These are phyloP conservation scores for Camelina laxa DNA, from an alignment of 345 rosid species.

Conservation along the genomic window DNA sequence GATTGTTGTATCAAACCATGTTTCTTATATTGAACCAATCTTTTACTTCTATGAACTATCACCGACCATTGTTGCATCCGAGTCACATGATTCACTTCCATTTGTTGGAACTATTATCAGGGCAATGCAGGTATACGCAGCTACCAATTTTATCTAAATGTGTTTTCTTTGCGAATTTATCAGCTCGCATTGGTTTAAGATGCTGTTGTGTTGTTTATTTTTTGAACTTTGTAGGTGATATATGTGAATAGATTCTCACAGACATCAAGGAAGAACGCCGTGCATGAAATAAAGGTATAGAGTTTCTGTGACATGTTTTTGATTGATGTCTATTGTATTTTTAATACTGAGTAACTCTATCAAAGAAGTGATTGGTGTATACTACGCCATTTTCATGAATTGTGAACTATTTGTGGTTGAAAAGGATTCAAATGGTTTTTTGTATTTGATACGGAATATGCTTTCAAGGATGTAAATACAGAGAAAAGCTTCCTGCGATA, in stretches of 20 bases:
- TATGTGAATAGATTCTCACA: constrained; percentile 92
- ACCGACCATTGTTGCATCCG: constrained; percentile 93
- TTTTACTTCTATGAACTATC: constrained; percentile 90
- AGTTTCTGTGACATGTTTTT: constrained; percentile 48
- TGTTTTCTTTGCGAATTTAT: background rate
- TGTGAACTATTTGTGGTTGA: constrained; percentile 17
- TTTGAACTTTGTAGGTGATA: constrained; percentile 68
- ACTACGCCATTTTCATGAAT: constrained; percentile 25
- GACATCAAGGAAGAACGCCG: constrained; percentile 86
- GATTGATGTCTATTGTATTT: constrained; percentile 5
- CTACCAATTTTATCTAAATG: background rate
- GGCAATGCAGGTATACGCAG: constrained; percentile 84
- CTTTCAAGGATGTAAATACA: constrained; percentile 94
- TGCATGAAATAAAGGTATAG: constrained; percentile 91
- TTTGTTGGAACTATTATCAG: constrained; percentile 96
- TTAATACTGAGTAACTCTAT: background rate
- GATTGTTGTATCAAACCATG: constrained; percentile 89
- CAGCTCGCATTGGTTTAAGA: background rate
- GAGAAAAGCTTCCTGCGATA: constrained; percentile 91
- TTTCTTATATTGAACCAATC: constrained; percentile 90
- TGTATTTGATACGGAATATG: constrained; percentile 92
- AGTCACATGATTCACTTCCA: constrained; percentile 91
- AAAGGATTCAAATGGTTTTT: constrained; percentile 52
- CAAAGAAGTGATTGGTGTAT: constrained; percentile 20
- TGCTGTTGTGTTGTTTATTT: background rate